Percentiles rank a stretch among this genome's conserved stretches.
Evolutionary conservation across 139 green algal genomes (phyloP).

Genomic region (Closterium sp.): DNA sequence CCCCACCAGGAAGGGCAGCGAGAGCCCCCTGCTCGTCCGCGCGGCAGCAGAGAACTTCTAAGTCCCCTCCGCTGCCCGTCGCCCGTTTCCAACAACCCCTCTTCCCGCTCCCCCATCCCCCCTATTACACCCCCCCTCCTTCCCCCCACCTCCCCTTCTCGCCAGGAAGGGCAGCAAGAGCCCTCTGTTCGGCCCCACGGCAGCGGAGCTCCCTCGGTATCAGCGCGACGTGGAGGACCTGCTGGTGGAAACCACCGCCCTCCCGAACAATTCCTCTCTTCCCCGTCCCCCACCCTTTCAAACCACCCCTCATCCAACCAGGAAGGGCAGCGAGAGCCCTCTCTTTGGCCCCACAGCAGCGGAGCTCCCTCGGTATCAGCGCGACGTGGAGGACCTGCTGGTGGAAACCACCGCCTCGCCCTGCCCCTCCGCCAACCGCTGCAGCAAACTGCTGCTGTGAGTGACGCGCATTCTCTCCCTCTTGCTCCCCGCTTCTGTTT

Average conservation of each 20-base stretch:
- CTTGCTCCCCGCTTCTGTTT: too few species aligned
- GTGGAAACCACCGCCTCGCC: neutral
- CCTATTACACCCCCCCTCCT: too few species aligned
- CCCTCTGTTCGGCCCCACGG: constrained; percentile 34
- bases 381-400: constrained; percentile 38
- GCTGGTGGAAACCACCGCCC: constrained; percentile 20
- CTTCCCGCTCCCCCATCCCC: too few species aligned
- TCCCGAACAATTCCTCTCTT: too few species aligned
- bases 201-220: constrained; percentile 37
- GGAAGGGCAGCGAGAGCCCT: neutral
- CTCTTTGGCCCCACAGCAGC: constrained; percentile 39
- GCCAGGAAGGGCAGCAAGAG: neutral
- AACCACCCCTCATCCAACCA: neutral
- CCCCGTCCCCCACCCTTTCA: too few species aligned
- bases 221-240: constrained; percentile 45
- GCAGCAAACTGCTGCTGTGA: neutral
- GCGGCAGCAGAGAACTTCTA: constrained; percentile 20
- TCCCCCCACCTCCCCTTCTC: too few species aligned
- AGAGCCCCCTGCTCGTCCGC: constrained; percentile 23
- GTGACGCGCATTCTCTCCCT: too few species aligned
- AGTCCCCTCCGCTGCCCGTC: too few species aligned
- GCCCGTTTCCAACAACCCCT: too few species aligned
- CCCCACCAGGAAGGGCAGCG: neutral
- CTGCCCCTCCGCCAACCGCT: neutral
- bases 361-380: constrained; percentile 39